Conservation (phyloP, 1,284 basidiomycete genomes). For the Meira miltonrushii region DNA sequence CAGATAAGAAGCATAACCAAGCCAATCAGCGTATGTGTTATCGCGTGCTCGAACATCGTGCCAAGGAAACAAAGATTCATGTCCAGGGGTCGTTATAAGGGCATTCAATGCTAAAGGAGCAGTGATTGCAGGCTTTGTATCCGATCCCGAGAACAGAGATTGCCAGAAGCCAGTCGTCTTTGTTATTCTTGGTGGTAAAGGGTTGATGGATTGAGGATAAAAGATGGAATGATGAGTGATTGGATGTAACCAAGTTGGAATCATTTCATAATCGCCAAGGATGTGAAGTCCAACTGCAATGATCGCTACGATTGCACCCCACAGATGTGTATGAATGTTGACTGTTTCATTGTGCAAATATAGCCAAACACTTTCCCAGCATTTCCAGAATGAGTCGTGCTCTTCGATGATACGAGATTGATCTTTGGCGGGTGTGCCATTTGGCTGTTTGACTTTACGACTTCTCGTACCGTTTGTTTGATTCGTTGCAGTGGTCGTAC, state of each 20-base stretch:
- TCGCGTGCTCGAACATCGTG: conserved; percentile 1
- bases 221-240: conserved; percentile 39
- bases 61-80: neutral
- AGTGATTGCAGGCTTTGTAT: neutral
- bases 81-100: conserved; percentile 7
- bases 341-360: conserved; percentile 60
- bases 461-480: neutral
- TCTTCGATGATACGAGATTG: neutral
- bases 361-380: conserved; percentile 47
- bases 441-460: conserved; percentile 15
- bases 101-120: neutral
- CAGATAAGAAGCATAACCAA: conserved; percentile 67
- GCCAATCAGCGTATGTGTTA: conserved; percentile 62
- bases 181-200: neutral
- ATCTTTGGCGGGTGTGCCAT: conserved; percentile 1
- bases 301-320: conserved; percentile 67
- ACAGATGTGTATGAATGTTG: conserved; percentile 82
- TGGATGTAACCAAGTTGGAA: conserved; percentile 26
- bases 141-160: neutral
- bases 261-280: conserved; percentile 23
- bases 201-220: conserved; percentile 9
- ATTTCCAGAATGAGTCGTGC: conserved; percentile 16
- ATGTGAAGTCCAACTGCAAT: conserved; percentile 55
- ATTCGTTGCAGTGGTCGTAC: neutral
- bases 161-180: neutral